phyloP scores from a whole-genome alignment of 1,284 basidiomycete species.

The Cystobasidium sp. region DNA sequence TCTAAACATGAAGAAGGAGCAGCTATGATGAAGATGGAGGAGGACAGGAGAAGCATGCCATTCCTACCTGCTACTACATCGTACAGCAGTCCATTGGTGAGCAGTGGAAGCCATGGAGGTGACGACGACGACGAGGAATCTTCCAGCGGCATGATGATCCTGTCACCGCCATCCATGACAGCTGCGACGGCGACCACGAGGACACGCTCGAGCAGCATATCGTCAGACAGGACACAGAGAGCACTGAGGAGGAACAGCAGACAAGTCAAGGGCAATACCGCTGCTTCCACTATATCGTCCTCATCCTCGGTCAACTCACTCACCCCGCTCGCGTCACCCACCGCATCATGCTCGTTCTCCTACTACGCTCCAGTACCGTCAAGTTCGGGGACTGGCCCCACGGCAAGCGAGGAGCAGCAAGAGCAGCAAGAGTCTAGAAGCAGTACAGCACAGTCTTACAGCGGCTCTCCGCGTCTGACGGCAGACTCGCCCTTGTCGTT shows the following conservation, averaged over 20 bases:
- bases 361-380: too few species aligned
- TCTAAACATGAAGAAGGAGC: too few species aligned
- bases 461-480: not conserved
- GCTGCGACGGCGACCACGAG: not conserved
- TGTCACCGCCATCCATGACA: not conserved
- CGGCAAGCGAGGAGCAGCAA: not conserved
- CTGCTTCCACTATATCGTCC: slow-evolving; percentile 1
- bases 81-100: too few species aligned
- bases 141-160: not conserved
- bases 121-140: not conserved
- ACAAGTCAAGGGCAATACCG: not conserved
- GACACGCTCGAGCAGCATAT: slow-evolving; percentile 14
- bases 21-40: too few species aligned
- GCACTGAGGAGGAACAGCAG: not conserved
- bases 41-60: too few species aligned
- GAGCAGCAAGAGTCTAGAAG: not conserved
- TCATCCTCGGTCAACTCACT: slow-evolving; percentile 16
- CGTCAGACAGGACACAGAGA: slow-evolving; percentile 18
- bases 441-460: not conserved
- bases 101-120: too few species aligned
- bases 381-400: not conserved
- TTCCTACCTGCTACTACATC: too few species aligned
- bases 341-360: not conserved
- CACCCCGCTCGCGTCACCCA: not conserved
- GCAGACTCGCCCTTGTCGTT: too few species aligned